These are phyloP conservation scores for Rhypophila decipiens DNA, from an alignment of 495 filamentous ascomycete genomes.

Conservation along the genomic window DNA sequence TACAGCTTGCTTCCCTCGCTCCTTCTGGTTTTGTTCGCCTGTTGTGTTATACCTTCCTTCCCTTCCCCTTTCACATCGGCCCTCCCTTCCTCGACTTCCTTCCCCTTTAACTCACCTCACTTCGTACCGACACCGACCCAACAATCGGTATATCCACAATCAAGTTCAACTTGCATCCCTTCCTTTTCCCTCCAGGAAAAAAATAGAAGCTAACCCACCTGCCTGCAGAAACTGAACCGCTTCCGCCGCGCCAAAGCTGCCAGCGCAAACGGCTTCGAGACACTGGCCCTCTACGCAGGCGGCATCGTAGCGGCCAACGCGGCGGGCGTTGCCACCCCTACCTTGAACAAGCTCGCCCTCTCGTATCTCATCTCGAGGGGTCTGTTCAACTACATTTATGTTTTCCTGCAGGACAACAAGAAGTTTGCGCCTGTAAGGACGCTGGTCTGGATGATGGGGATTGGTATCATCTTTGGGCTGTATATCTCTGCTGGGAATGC, in stretches of 20 bases:
- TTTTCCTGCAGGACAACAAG: conserved; percentile 33
- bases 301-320: conserved; percentile 45
- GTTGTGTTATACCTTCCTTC: too few relatives aligned
- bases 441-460: conserved; percentile 30
- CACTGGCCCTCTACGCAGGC: conserved; percentile 42
- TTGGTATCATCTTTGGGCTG: conserved; percentile 25
- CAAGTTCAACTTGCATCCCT: too few relatives aligned
- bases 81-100: too few relatives aligned
- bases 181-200: too few relatives aligned
- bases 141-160: too few relatives aligned
- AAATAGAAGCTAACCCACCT: not conserved
- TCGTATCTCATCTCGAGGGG: conserved; percentile 36
- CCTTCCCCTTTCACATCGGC: too few relatives aligned
- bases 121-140: too few relatives aligned
- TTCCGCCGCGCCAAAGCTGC: conserved; percentile 45
- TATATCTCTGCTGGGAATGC: conserved; percentile 37
- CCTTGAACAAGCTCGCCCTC: conserved; percentile 35
- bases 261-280: conserved; percentile 44
- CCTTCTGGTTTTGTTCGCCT: too few relatives aligned
- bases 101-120: too few relatives aligned
- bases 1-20: too few relatives aligned
- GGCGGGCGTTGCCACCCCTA: conserved; percentile 22
- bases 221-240: conserved; percentile 19
- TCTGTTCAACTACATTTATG: conserved; percentile 42
- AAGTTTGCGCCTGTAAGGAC: conserved; percentile 28